phyloP scores from a whole-genome alignment of 192 early-diverging fungal genomes.

The Coemansia sp. region DNA sequence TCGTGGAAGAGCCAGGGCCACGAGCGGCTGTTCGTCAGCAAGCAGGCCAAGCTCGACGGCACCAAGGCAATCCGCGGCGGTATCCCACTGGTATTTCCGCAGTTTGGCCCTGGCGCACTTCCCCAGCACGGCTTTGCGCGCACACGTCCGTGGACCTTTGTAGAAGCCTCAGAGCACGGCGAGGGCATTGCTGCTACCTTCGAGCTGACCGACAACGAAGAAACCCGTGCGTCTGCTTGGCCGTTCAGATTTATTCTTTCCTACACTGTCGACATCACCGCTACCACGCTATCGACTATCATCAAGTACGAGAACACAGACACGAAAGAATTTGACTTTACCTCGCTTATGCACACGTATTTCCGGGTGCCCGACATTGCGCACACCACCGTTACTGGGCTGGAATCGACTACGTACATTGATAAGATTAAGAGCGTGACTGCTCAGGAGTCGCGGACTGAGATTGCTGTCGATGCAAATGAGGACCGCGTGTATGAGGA shows the following conservation, averaged over 20 bases:
- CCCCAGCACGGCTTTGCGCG: slow-evolving; percentile 62
- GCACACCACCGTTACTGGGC: slow-evolving; percentile 62
- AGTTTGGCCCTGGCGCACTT: slow-evolving; percentile 56
- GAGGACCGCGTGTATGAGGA: slow-evolving; percentile 86
- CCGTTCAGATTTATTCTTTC: slow-evolving; percentile 71
- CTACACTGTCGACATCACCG: slow-evolving; percentile 81
- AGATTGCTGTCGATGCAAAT: slow-evolving; percentile 66
- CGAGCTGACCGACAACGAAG: slow-evolving; percentile 38
- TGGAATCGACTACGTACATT: slow-evolving; percentile 62
- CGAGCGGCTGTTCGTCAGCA: slow-evolving; percentile 88
- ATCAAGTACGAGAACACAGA: slow-evolving; percentile 80
- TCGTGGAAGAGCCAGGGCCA: slow-evolving; percentile 75
- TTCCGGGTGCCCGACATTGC: slow-evolving; percentile 70
- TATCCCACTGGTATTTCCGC: slow-evolving; percentile 60
- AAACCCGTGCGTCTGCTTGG: slow-evolving; percentile 46
- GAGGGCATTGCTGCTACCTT: slow-evolving; percentile 45
- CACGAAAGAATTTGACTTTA: slow-evolving; percentile 72
- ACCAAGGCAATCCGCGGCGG: slow-evolving; percentile 93
- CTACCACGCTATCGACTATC: slow-evolving; percentile 69
- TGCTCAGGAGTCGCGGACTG: slow-evolving; percentile 51
- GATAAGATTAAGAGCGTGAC: slow-evolving; percentile 71
- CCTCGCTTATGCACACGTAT: slow-evolving; percentile 93
- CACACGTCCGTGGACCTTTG: slow-evolving; percentile 41
- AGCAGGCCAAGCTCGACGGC: slow-evolving; percentile 78
- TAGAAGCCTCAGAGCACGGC: slow-evolving; percentile 27